Evolutionary conservation across 495 filamentous ascomycete genomes (phyloP), one percentile per base, ranked within the genome.

Genomic region (Cudoniella acicularis): DNA sequence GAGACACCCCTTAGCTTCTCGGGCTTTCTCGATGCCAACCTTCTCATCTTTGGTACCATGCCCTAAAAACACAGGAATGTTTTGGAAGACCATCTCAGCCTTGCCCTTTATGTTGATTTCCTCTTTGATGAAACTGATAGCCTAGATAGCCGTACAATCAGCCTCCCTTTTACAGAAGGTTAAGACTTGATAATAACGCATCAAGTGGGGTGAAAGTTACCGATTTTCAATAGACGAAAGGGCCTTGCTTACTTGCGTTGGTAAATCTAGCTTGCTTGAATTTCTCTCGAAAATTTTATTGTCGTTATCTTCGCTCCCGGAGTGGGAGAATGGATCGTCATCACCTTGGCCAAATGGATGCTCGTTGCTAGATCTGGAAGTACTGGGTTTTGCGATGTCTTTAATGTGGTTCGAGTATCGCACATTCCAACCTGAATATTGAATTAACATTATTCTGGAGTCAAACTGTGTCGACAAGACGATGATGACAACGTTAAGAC

Each of bases 391-490:
- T 36, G 60, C 24, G 50, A 75, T 68, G 23, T 69, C 72, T 2
- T 59, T 45, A 23, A 79, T 49, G 10, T 62, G 58, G 42, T 70
- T 61, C 20, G 63, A 63, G 66, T 81, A 81, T 79, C 82, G 66
- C 80, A 79, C 77, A 86, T 79, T 1, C 81, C 82, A 43, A 82
- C 49, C 42, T n/a, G n/a, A n/a, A n/a, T n/a, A n/a, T n/a, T n/a
- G n/a, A n/a, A n/a, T n/a, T n/a, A n/a, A n/a, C n/a, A n/a, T n/a
- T n/a, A n/a, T n/a, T n/a, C n/a, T n/a, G n/a, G n/a, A n/a, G n/a
- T n/a, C n/a, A n/a, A n/a, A n/a, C n/a, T n/a, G n/a, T n/a, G n/a
- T n/a, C n/a, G n/a, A n/a, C n/a, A n/a, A n/a, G n/a, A n/a, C n/a
- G n/a, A n/a, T n/a, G n/a, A n/a, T n/a, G n/a, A n/a, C n/a, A n/a